Conservation (phyloP, 2,329 filamentous ascomycete genomes). For the Cladosporium colombiae region DNA sequence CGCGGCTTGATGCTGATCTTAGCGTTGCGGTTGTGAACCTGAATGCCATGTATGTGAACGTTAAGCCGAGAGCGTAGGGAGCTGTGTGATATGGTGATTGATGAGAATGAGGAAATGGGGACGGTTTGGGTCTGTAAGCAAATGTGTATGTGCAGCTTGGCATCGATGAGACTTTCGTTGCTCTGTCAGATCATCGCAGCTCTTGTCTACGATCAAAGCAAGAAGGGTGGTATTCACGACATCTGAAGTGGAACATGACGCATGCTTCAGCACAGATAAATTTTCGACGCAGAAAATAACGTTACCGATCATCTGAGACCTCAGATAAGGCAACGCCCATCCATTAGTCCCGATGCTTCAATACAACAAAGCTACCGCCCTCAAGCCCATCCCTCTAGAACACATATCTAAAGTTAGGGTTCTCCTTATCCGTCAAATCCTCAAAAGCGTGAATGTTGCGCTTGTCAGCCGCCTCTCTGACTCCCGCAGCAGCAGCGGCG, state of each 20-base stretch:
- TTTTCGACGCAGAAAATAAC: not conserved
- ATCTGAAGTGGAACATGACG: not conserved
- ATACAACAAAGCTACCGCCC: not conserved
- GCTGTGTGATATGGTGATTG: not conserved
- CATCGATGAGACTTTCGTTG: not conserved
- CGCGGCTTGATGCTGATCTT: not conserved
- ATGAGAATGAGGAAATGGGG: too few species aligned
- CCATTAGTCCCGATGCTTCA: not conserved
- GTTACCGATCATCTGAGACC: not conserved
- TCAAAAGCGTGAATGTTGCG: conserved; percentile 35
- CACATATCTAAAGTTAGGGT: conserved; percentile 40
- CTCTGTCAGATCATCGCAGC: not conserved
- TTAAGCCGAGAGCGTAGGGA: not conserved
- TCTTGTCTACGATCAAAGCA: not conserved
- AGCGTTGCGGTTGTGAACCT: not conserved
- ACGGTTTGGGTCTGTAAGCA: too few species aligned
- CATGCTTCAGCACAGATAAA: too few species aligned
- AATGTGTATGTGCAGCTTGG: too few species aligned
- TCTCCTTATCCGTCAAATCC: conserved; percentile 38
- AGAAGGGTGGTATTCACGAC: not conserved
- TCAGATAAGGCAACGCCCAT: not conserved
- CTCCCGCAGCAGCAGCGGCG: conserved; percentile 30
- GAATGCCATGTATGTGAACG: not conserved
- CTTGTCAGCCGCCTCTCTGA: conserved; percentile 31
- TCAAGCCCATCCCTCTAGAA: not conserved